These are phyloP conservation scores for Dothistroma pini DNA, from an alignment of 2,329 filamentous ascomycete genomes.

Conservation along the genomic window DNA sequence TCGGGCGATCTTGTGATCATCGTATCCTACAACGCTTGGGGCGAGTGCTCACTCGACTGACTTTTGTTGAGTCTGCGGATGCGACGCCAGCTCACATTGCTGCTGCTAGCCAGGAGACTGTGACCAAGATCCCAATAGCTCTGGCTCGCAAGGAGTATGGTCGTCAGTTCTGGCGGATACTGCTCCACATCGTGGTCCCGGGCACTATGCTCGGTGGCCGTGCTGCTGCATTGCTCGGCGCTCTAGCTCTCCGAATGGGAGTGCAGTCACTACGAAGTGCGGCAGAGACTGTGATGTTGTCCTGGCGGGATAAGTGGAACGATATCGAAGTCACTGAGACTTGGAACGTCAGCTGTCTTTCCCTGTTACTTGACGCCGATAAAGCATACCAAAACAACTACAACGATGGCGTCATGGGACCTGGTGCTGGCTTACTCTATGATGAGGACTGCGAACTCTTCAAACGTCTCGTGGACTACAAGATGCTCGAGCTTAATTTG, in stretches of 20 bases:
- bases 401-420: not conserved
- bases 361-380: constrained; percentile 16
- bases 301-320: constrained; percentile 14
- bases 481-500: constrained; percentile 17
- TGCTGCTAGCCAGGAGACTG: not conserved
- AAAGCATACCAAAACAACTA: constrained; percentile 1
- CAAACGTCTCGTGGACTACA: constrained; percentile 16
- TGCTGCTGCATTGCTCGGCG: constrained; percentile 11
- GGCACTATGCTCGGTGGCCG: constrained; percentile 13
- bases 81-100: constrained; percentile 12
- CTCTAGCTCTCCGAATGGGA: constrained; percentile 13
- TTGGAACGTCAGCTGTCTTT: constrained; percentile 15
- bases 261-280: constrained; percentile 10
- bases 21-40: constrained; percentile 12
- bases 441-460: constrained; percentile 9
- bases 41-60: constrained; percentile 13
- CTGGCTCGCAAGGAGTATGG: constrained; percentile 9
- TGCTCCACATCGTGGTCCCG: constrained; percentile 18
- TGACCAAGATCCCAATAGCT: constrained; percentile 12
- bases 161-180: constrained; percentile 13
- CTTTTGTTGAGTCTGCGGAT: constrained; percentile 10
- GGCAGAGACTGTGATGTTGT: constrained; percentile 9
- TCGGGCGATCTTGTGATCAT: constrained; percentile 14
- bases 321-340: constrained; percentile 16
- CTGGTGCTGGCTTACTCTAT: constrained; percentile 3